A percentile compares a stretch with the other conserved stretches of the same genome.
Evolutionary conservation across 169 alveolate genomes (phyloP).

Genomic region (Eimeria necatrix): DNA sequence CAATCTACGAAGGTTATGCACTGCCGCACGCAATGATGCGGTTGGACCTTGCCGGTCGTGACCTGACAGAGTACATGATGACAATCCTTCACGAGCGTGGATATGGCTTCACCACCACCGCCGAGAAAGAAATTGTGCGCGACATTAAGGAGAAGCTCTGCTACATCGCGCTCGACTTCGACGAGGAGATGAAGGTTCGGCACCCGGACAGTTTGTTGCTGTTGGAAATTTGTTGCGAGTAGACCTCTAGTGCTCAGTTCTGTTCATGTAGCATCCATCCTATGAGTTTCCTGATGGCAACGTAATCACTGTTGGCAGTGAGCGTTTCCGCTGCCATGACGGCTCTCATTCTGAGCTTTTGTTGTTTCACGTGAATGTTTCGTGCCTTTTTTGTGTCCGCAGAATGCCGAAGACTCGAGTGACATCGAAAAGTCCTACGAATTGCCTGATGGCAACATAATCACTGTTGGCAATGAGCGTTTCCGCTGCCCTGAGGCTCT

Average conservation of each 20-base stretch:
- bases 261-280: conserved; percentile 77
- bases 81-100: conserved; percentile 98
- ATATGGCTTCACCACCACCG: conserved; percentile 97
- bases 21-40: conserved; percentile 98
- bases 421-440: conserved; percentile 97
- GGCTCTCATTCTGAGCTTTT: conserved; percentile 9
- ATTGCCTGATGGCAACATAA: conserved; percentile 98
- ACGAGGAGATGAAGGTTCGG: conserved; percentile 95
- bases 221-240: neutral
- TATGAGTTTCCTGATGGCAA: conserved; percentile 99
- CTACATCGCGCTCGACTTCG: conserved; percentile 98
- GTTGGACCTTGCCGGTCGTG: conserved; percentile 99
- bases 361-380: neutral
- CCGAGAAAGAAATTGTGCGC: conserved; percentile 98
- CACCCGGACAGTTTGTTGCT: conserved; percentile 59
- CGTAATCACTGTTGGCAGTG: conserved; percentile 96
- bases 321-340: conserved; percentile 99
- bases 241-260: too few species aligned
- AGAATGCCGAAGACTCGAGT: conserved; percentile 90
- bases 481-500: conserved; percentile 99
- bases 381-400: neutral
- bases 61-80: conserved; percentile 97
- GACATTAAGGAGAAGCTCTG: conserved; percentile 98
- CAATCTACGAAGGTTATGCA: conserved; percentile 99
- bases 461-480: conserved; percentile 97